Percentiles rank a stretch among this genome's conserved stretches.
phyloP scores from a whole-genome alignment of 2,329 filamentous ascomycete species.

The Trichoderma lentiforme region DNA sequence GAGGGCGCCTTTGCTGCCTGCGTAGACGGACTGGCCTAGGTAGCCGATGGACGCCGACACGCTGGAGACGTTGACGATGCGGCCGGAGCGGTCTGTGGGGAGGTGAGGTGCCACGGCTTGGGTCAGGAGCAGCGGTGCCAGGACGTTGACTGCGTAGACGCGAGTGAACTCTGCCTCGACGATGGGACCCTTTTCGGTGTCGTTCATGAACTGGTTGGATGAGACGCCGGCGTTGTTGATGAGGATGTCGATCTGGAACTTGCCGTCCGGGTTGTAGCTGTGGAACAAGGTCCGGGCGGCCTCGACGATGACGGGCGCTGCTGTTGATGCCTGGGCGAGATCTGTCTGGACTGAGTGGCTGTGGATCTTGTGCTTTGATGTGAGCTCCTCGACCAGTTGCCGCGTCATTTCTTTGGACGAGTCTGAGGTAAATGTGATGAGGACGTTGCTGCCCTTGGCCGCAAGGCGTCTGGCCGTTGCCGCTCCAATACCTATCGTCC shows the following conservation, averaged over 20 bases:
- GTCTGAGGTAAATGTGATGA: conserved; percentile 59
- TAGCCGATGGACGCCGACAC: conserved; percentile 54
- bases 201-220: conserved; percentile 61
- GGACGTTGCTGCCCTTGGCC: conserved; percentile 56
- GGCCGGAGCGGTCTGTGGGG: conserved; percentile 60
- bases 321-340: conserved; percentile 27
- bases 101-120: conserved; percentile 70
- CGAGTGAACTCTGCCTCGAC: conserved; percentile 63
- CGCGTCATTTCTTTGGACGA: conserved; percentile 47
- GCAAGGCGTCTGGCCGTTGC: conserved; percentile 57
- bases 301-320: conserved; percentile 29
- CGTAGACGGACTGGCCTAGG: conserved; percentile 54
- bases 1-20: conserved; percentile 55
- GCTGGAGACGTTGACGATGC: conserved; percentile 56
- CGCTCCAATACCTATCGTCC: conserved; percentile 47
- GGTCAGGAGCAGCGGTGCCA: conserved; percentile 73
- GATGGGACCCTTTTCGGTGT: conserved; percentile 50
- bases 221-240: conserved; percentile 81
- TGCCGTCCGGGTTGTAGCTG: conserved; percentile 22
- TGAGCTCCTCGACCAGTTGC: conserved; percentile 46
- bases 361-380: conserved; percentile 39
- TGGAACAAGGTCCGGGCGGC: conserved; percentile 29
- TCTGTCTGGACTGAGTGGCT: conserved; percentile 31
- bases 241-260: conserved; percentile 66
- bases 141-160: conserved; percentile 77